Evolutionary conservation across 192 early-diverging fungal species (phyloP), one percentile per base, ranked within the genome.

Genomic region (Geosiphon pyriformis): DNA sequence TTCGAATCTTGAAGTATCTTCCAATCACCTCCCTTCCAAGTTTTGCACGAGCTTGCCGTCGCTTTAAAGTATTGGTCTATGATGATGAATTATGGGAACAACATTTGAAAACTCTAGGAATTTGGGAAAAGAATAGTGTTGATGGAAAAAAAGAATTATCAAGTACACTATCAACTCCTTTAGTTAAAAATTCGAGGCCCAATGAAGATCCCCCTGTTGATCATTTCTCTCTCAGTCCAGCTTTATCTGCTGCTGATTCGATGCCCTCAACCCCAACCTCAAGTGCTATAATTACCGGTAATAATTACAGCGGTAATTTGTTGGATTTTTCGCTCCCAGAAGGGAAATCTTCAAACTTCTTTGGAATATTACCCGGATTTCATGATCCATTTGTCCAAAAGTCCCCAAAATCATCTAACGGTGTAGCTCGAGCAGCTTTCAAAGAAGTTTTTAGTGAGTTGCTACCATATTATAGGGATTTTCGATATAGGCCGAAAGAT

Each of bases 51-150:
- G 80, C 76, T 26, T 88, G 84, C 30, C 79, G 91, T 32, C 80
- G 90, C 0, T 83, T 88, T 69, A 93, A 93, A 70, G 86, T 93
- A 42, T 78, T 93, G 31, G 82, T 76, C 18, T 91, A 91, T 74
- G 82, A 84, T 30, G 88, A 93, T 68, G 87, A 83, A 35, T 83
- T 93, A 61, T 93, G 85, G 78, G 82, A 87, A 48, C 75, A 70
- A 2, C 90, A 89, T 67, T 73, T 93, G 18, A 62, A 70, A 27
- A 65, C 63, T 4, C 76, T 90, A 48, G 85, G 77, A 57, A 10
- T 73, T 70, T 67, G 65, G 50, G 53, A 84, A 72, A 75, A 69
- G 23, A 75, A 80, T 61, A 73, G 67, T 22, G 48, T 50, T 32
- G 50, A 23, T 20, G 25, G 1, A 2, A 30, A 18, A 2, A 34